A percentile compares a stretch with the other conserved stretches of the same genome.
These are phyloP conservation scores for Saraca asoca DNA, from an alignment of 331 rosid species.

Conservation along the genomic window DNA sequence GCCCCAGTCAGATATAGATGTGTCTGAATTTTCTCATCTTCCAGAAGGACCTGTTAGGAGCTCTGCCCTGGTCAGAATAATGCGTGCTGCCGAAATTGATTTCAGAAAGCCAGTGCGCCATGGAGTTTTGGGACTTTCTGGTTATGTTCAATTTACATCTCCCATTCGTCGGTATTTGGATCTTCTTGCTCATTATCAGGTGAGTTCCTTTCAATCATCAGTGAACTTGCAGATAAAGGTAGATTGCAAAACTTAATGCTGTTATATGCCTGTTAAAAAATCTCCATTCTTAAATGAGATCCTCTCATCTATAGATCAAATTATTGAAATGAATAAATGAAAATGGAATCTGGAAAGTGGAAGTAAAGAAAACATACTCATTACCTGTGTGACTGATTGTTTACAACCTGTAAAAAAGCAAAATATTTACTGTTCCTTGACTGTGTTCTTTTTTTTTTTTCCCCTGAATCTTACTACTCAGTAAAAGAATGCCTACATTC, in stretches of 20 bases:
- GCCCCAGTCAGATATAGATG: slow-evolving; percentile 82
- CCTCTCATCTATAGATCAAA: neutral
- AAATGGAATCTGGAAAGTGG: slow-evolving; percentile 3
- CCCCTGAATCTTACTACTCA: too few relatives aligned
- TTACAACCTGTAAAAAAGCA: too few relatives aligned
- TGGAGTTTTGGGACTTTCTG: slow-evolving; percentile 86
- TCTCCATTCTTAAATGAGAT: neutral
- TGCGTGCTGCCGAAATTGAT: slow-evolving; percentile 98
- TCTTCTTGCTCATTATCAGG: slow-evolving; percentile 98
- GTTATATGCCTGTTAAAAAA: slow-evolving; percentile 13
- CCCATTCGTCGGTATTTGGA: slow-evolving; percentile 97
- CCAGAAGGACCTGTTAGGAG: slow-evolving; percentile 99
- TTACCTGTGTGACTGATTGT: neutral
- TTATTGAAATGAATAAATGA: neutral
- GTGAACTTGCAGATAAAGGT: neutral
- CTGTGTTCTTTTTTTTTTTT: too few relatives aligned
- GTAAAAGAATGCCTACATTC: too few relatives aligned
- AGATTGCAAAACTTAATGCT: slow-evolving; percentile 20
- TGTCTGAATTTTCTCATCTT: slow-evolving; percentile 79
- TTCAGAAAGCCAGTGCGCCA: slow-evolving; percentile 92
- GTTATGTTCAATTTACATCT: slow-evolving; percentile 95
- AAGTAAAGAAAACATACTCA: slow-evolving; percentile 11
- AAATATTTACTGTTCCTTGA: too few relatives aligned
- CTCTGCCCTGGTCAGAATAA: slow-evolving; percentile 73
- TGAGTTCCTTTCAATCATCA: slow-evolving; percentile 31